Evolutionary conservation across 2,329 filamentous ascomycete species (phyloP), one percentile per base, ranked within the genome.

Genomic region (Phialophora chinensis): DNA sequence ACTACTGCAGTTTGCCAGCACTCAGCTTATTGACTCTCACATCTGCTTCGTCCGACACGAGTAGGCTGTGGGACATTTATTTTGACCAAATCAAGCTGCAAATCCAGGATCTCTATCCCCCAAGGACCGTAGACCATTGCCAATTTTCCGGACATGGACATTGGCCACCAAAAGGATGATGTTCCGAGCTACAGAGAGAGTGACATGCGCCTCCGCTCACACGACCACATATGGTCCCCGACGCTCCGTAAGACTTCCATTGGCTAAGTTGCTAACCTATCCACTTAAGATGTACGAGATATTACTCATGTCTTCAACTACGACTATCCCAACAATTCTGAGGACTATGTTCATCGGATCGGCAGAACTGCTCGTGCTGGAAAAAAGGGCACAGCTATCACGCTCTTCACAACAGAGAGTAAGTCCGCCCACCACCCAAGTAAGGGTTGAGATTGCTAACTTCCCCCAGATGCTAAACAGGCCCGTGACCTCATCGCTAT

Each of bases 271-370:
- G 88, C 92, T 96, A 96, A 96, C 91, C 86, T 87, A 86, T 84
- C 80, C 84, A 44, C 77, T 83, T 79, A 97, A 98, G 95, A 99
- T 91, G 95, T 99, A 86, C 94, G 93, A 85, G 96, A 99, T 87
- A 99, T 99, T 85, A 98, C 95, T 83, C 95, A 99, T 85, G 95
- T 99, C 83, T 88, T 99, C 84, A 98, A 98, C 89, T 97, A 98
- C 91, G 95, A 98, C 81, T 98, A 98, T 83, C 94, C 94, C 81
- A 98, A 98, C 86, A 98, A 89, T 79, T 88, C 87, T 75, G 87
- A 89, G 79, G 87, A 89, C 76, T 89, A 89, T 75, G 85, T 89
- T 78, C 87, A 89, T 79, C 87, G 87, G 77, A 89, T 89, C 78
- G 87, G 87, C 77, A 86, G 87, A 82, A 89, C 87, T 77, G 87